Evolutionary conservation across 805 yeast genomes (phyloP), one percentile per base, ranked within the genome.

Genomic region (Grigorovia yakushimaensis): DNA sequence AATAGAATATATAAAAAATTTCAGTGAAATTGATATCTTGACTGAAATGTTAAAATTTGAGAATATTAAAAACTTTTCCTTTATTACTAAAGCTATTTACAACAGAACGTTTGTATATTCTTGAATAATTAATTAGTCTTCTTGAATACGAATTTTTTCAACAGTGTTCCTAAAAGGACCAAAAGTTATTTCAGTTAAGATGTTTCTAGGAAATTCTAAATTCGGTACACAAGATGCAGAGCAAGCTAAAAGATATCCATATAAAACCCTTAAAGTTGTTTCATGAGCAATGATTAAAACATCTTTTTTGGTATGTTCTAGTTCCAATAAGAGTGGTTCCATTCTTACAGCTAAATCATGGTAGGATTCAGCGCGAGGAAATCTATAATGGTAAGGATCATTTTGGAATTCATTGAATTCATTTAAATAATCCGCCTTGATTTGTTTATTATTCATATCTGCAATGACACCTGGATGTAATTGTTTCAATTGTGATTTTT

Each of bases 261-360:
- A 93, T 45, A 93, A 75, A 5, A 93, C 96, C 50, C 89, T 73
- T 52, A 94, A 73, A 2, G 93, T 84, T 1, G 95, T 79, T 58
- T 91, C 97, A 62, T 93, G 97, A 1, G 96, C 97, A 55, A 93
- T 84, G 50, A 93, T 84, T 54, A 93, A 70, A 15, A 93, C 76
- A 61, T 88, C 96, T 19, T 88, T 86, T 46, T 86, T 77, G 77
- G 84, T 82, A 55, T 97, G 77, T 65, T 93, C 99, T 80, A 93
- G 82, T 65, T 93, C 98, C 62, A 93, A 73, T 51, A 93, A 79
- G 47, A 93, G 72, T 0, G 98, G 96, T 66, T 93, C 98, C 68
- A 93, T 77, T 56, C 96, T 80, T 36, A 93, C 83, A 0, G 98
- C 98, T 48, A 93, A 73, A 65, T 93, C 99, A 66, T 93, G 98